phyloP scores from a whole-genome alignment of 805 yeast species.

The Myxozyma kluyveri region DNA sequence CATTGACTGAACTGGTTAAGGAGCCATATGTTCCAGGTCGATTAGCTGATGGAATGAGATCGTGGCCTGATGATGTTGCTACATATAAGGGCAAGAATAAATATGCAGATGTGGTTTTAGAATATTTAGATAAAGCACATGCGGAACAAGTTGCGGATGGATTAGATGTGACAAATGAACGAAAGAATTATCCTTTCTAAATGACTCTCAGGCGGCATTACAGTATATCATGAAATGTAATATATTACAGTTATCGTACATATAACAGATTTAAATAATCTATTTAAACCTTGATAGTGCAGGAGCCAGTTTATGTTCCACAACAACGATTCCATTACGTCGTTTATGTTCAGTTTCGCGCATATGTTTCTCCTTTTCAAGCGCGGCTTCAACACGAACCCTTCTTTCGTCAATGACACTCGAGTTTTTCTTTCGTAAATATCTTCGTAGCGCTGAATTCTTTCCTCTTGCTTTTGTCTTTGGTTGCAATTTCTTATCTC shows the following conservation, averaged over 20 bases:
- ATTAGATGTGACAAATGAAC: constrained; percentile 18
- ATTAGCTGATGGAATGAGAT: constrained; percentile 54
- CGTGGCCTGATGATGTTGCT: constrained; percentile 61
- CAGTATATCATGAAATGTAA: too few relatives aligned
- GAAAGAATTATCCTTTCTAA: constrained; percentile 23
- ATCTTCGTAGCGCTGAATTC: constrained; percentile 78
- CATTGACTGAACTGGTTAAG: constrained; percentile 51
- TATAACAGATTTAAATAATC: neutral
- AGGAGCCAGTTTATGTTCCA: constrained; percentile 23
- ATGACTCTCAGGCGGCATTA: too few relatives aligned
- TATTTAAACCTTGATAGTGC: constrained; percentile 27
- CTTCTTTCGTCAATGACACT: constrained; percentile 86
- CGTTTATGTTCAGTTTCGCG: constrained; percentile 52
- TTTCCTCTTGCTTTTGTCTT: constrained; percentile 72
- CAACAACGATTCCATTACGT: constrained; percentile 41
- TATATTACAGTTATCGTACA: neutral
- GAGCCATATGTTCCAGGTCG: constrained; percentile 65
- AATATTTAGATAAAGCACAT: constrained; percentile 27
- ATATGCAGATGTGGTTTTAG: constrained; percentile 22
- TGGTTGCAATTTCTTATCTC: constrained; percentile 53
- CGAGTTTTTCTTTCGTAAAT: constrained; percentile 75
- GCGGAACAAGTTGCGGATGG: constrained; percentile 24
- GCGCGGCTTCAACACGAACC: constrained; percentile 68
- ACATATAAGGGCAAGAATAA: constrained; percentile 55
- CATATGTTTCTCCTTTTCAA: constrained; percentile 68